Evolutionary conservation across 805 yeast genomes (phyloP), one percentile per base, ranked within the genome.

Genomic region (Candida tibetensis): DNA sequence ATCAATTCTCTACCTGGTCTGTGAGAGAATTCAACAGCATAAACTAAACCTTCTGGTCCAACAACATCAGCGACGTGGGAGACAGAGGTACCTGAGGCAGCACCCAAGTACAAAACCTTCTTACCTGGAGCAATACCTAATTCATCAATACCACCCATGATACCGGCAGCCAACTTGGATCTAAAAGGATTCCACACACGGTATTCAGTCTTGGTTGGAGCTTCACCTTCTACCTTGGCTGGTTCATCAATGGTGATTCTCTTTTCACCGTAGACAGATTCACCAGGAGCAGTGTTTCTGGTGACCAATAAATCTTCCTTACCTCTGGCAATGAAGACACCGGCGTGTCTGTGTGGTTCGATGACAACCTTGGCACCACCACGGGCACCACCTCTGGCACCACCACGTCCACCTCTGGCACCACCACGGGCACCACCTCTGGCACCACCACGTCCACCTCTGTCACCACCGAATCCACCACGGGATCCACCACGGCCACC

Each of bases 121-220:
- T 86, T 88, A 63, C 99, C 99, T 60, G 99, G 99, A 41, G 86
- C 95, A 70, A 93, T 85, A 76, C 89, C 95, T 55, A 93, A 72
- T 74, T 93, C 97, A 66, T 91, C 99, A 55, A 93, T 73, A 85
- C 99, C 99, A 74, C 99, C 99, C 88, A 93, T 86, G 53, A 93
- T 87, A 85, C 99, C 99, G 47, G 99, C 99, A 65, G 99, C 99
- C 74, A 93, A 77, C 80, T 93, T 93, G 44, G 98, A 91, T 82
- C 99, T 85, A 85, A 93, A 93, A 48, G 99, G 99, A 74, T 93
- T 93, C 99, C 99, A 93, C 53, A 93, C 99, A 80, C 99, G 90
- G 82, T 93, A 93, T 76, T 93, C 99, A 46, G 82, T 79, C 77
- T 93, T 93, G 60, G 97, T 89, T 51, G 93, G 81, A 52, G 93